Percentiles rank a stretch among this genome's conserved stretches.
phyloP scores from a whole-genome alignment of 257 asterid species.

The Jaltomata sinuosa region DNA sequence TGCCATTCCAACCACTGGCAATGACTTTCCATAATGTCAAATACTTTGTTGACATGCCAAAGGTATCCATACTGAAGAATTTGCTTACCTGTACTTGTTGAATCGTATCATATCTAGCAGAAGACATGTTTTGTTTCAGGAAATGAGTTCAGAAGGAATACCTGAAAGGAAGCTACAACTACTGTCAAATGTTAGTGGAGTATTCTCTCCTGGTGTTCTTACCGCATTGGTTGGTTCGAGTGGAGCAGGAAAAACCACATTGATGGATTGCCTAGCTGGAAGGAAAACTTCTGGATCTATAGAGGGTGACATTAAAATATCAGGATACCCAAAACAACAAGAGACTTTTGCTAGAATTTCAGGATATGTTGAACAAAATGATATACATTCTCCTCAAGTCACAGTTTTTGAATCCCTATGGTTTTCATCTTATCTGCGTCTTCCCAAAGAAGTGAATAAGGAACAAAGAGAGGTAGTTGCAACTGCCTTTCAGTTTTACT shows the following conservation, averaged over 20 bases:
- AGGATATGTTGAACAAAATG: constrained; percentile 92
- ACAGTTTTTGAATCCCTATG: constrained; percentile 72
- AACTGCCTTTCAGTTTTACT: neutral
- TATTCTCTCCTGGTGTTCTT: constrained; percentile 80
- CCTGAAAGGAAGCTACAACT: constrained; percentile 67
- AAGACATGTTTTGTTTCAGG: constrained; percentile 28
- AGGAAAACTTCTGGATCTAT: constrained; percentile 82
- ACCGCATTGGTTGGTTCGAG: constrained; percentile 88
- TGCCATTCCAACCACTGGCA: constrained; percentile 79
- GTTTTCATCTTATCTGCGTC: constrained; percentile 76
- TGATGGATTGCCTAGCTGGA: constrained; percentile 95
- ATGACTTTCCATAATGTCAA: constrained; percentile 78
- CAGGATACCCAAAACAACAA: constrained; percentile 78
- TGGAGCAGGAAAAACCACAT: constrained; percentile 95
- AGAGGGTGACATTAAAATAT: constrained; percentile 76
- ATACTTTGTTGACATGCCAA: constrained; percentile 87
- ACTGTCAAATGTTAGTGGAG: constrained; percentile 68
- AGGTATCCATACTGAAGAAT: constrained; percentile 32
- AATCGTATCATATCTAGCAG: neutral
- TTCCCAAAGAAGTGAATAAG: constrained; percentile 61
- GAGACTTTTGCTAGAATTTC: constrained; percentile 72
- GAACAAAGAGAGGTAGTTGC: constrained; percentile 50
- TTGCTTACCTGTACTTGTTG: neutral
- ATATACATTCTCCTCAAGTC: constrained; percentile 92
- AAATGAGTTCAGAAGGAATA: constrained; percentile 67